Evolutionary conservation across 2,329 filamentous ascomycete species (phyloP), one percentile per base, ranked within the genome.

Genomic region (Lasiodiplodia gonubiensis): DNA sequence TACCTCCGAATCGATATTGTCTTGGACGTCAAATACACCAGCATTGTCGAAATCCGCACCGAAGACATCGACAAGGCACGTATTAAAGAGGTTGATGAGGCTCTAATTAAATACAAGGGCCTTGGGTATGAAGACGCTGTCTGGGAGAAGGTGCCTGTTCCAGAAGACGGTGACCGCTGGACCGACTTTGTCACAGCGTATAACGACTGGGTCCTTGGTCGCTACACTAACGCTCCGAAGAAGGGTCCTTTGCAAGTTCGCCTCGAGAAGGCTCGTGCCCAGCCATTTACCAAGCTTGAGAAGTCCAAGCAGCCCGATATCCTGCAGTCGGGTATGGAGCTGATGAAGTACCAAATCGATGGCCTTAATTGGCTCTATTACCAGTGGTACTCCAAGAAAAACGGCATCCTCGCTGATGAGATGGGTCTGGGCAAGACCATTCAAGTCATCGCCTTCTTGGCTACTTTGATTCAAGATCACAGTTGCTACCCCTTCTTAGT

Each of bases 351-450:
- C 74, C 95, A 99, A 76, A 81, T 96, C 53, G 92, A 97, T 68
- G 95, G 95, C 23, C 83, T 97, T 63, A 97, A 98, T 74, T 99
- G 95, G 94, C 86, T 99, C 2, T 90, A 97, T 68, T 94, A 92
- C 77, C 95, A 95, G 75, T 98, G 92, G 84, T 91, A 93, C 73
- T 84, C 87, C 61, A 85, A 89, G 71, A 89, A 92, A 74, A 98
- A 95, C 74, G 91, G 93, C 33, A 94, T 98, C 68, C 86, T 98
- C 7, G 95, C 95, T 0, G 95, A 99, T 75, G 95, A 99, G 76
- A 99, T 99, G 95, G 95, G 95, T 49, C 86, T 99, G 2, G 95
- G 95, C 37, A 99, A 99, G 82, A 99, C 95, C 0, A 92, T 99
- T 37, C 95, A 99, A 76, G 89, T 97, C 64, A 91, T 98, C 69